phyloP scores from a whole-genome alignment of 139 green algal species.

The Coelastrella sp. region DNA sequence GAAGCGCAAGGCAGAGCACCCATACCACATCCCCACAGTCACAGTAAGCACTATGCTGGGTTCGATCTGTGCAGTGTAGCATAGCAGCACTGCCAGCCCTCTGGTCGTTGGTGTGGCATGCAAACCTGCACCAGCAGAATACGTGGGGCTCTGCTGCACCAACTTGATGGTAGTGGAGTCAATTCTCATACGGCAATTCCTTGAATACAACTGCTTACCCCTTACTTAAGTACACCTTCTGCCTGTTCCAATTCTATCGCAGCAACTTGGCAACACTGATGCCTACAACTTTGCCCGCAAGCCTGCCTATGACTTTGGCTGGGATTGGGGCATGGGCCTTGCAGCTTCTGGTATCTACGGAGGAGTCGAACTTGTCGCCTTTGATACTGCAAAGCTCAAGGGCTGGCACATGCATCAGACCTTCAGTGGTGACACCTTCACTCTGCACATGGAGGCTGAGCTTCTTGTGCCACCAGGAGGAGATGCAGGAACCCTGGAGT shows the following conservation, averaged over 20 bases:
- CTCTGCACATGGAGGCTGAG: conserved; percentile 35
- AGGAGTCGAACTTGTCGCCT: conserved; percentile 52
- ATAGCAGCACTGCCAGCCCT: too few species aligned
- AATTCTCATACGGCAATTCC: neutral
- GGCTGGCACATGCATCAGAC: conserved; percentile 37
- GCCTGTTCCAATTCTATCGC: too few species aligned
- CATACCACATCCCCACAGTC: conserved; percentile 47
- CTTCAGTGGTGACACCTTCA: conserved; percentile 12
- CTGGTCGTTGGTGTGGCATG: too few species aligned
- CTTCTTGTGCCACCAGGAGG: conserved; percentile 21
- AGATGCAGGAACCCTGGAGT: conserved; percentile 12
- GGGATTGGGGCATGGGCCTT: conserved; percentile 79
- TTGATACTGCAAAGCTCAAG: conserved; percentile 35
- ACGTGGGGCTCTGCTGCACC: too few species aligned
- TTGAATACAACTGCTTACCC: neutral
- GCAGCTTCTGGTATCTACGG: conserved; percentile 65
- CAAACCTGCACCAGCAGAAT: too few species aligned
- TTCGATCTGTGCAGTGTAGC: neutral
- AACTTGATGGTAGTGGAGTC: too few species aligned
- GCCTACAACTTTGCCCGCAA: conserved; percentile 83
- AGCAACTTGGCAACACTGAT: conserved; percentile 54
- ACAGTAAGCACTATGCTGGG: conserved; percentile 2
- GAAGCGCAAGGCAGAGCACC: conserved; percentile 17
- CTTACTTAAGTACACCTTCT: neutral
- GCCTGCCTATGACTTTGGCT: conserved; percentile 75